Percentiles rank a stretch among this genome's conserved stretches.
Conservation (phyloP, 2,329 filamentous ascomycete species). For the Penicillium sp. region DNA sequence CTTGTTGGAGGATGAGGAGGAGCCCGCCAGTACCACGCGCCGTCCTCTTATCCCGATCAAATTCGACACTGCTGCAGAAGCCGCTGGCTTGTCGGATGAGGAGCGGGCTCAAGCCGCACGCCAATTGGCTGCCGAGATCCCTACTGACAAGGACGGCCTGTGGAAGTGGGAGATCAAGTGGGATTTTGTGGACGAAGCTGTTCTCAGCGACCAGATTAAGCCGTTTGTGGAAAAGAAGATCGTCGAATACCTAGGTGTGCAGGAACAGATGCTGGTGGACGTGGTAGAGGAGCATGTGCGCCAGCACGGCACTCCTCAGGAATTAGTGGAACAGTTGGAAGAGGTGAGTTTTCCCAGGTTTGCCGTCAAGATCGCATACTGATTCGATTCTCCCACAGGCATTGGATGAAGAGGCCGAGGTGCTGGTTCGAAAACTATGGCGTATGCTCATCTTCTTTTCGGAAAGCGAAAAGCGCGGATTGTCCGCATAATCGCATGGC, state of each 20-base stretch:
- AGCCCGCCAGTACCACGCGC: constrained; percentile 65
- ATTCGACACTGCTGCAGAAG: constrained; percentile 67
- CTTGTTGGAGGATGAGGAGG: constrained; percentile 91
- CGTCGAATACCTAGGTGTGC: constrained; percentile 90
- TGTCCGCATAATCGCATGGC: constrained; percentile 58
- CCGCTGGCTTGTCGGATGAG: constrained; percentile 73
- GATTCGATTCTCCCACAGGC: constrained; percentile 56
- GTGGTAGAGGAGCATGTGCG: constrained; percentile 84
- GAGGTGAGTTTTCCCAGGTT: constrained; percentile 57
- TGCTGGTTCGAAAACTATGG: constrained; percentile 95
- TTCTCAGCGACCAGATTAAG: constrained; percentile 80
- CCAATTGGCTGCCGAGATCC: constrained; percentile 84
- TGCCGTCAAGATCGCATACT: constrained; percentile 23
- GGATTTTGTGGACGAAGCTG: constrained; percentile 79
- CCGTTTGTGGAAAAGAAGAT: constrained; percentile 99
- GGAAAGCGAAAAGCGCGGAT: constrained; percentile 84
- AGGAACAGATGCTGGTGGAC: constrained; percentile 93
- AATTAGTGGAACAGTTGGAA: constrained; percentile 78
- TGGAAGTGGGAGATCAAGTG: constrained; percentile 94
- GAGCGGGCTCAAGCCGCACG: constrained; percentile 79
- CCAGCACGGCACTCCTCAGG: constrained; percentile 69
- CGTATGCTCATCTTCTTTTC: constrained; percentile 98
- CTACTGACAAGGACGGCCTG: constrained; percentile 76
- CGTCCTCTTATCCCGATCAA: constrained; percentile 78
- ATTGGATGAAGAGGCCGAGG: constrained; percentile 90